Conservation (phyloP, 1,284 basidiomycete genomes). For the Polyporus tsugae region DNA sequence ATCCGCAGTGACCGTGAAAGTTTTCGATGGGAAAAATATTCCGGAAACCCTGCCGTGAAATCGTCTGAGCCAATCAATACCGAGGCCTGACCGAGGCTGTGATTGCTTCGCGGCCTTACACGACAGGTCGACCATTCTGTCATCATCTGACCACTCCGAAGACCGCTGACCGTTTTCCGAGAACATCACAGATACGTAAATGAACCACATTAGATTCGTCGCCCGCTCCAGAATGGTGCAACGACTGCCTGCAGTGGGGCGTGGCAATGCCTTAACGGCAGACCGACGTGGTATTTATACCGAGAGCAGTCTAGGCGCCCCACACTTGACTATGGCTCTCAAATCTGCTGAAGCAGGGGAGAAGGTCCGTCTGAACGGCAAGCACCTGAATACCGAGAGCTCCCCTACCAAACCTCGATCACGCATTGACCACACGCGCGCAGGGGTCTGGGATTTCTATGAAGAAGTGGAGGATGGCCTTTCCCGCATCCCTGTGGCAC, state of each 20-base stretch:
- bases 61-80: not conserved
- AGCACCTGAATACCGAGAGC: not conserved
- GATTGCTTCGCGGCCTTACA: not conserved
- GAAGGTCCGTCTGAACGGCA: not conserved
- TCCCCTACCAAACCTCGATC: not conserved
- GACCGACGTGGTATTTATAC: not conserved
- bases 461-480: constrained; percentile 57
- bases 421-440: not conserved
- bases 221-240: no score
- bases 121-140: no score
- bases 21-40: no score
- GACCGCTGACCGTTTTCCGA: no score
- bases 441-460: constrained; percentile 78
- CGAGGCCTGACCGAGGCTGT: not conserved
- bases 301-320: not conserved
- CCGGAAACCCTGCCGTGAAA: no score
- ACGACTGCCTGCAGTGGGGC: not conserved
- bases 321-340: not conserved
- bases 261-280: not conserved
- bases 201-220: not conserved
- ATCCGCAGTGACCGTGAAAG: no score
- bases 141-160: no score
- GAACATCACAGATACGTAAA: not conserved
- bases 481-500: constrained; percentile 46
- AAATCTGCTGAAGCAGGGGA: not conserved